phyloP scores from a whole-genome alignment of 1,284 basidiomycete genomes.

The Megacollybia platyphylla region DNA sequence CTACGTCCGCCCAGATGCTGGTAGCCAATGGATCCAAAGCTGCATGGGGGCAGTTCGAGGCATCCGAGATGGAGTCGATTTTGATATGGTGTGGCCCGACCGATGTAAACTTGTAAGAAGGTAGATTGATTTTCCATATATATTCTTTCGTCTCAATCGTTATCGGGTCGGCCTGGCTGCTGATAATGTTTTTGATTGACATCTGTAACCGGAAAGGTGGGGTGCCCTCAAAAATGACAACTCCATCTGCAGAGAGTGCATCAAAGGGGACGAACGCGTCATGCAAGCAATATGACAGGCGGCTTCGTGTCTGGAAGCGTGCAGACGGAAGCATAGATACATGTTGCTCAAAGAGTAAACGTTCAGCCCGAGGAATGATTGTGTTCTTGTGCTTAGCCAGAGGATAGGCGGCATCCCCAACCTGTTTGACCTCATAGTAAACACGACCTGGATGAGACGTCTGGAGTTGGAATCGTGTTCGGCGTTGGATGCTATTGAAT shows the following conservation, averaged over 20 bases:
- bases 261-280: conserved; percentile 50
- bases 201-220: conserved; percentile 80
- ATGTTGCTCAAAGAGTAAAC: conserved; percentile 74
- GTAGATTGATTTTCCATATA: conserved; percentile 68
- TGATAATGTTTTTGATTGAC: conserved; percentile 63
- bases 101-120: conserved; percentile 60
- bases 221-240: conserved; percentile 60
- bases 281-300: conserved; percentile 67
- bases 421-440: conserved; percentile 80
- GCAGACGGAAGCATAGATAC: conserved; percentile 70
- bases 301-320: conserved; percentile 55
- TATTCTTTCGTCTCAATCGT: conserved; percentile 45
- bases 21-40: conserved; percentile 50
- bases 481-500: conserved; percentile 78
- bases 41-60: conserved; percentile 69
- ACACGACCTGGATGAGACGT: conserved; percentile 73
- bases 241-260: conserved; percentile 39
- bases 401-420: conserved; percentile 84
- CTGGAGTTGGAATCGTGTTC: conserved; percentile 74
- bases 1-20: conserved; percentile 76
- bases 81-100: conserved; percentile 73
- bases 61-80: conserved; percentile 67
- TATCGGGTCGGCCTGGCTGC: conserved; percentile 49
- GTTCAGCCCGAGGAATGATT: conserved; percentile 48
- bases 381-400: conserved; percentile 46